These are phyloP conservation scores for Firmiana major DNA, from an alignment of 345 rosid species.

Conservation along the genomic window DNA sequence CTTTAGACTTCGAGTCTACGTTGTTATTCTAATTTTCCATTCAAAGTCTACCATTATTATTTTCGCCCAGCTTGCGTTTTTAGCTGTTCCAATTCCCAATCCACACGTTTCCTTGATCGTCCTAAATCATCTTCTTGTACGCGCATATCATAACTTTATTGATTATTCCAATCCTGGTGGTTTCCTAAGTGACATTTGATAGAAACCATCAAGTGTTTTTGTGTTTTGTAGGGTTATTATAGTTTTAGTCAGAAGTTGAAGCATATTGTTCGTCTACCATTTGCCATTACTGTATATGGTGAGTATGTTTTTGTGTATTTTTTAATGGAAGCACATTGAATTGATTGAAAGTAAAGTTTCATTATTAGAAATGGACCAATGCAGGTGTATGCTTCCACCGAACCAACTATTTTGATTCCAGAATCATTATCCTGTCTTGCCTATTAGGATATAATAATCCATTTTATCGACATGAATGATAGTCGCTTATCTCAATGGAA, in stretches of 20 bases:
- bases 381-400: neutral
- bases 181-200: neutral
- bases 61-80: no score
- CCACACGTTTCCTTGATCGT: no score
- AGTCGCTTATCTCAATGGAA: neutral
- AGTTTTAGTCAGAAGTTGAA: constrained; percentile 97
- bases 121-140: no score
- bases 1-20: no score
- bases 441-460: neutral
- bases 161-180: neutral
- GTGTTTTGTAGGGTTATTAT: constrained; percentile 72
- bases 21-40: no score
- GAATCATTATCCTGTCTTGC: neutral
- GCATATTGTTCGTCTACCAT: constrained; percentile 88
- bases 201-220: constrained; percentile 6
- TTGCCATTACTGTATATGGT: constrained; percentile 89
- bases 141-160: no score
- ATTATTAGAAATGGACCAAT: neutral
- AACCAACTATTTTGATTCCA: neutral
- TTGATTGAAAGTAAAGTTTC: no score
- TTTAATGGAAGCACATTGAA: neutral
- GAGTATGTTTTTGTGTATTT: constrained; percentile 9
- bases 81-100: no score
- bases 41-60: no score
- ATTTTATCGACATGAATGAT: neutral